A percentile compares a stretch with the other conserved stretches of the same genome.
phyloP scores from a whole-genome alignment of 1,284 basidiomycete genomes.

The Laetiporus sulphureus region DNA sequence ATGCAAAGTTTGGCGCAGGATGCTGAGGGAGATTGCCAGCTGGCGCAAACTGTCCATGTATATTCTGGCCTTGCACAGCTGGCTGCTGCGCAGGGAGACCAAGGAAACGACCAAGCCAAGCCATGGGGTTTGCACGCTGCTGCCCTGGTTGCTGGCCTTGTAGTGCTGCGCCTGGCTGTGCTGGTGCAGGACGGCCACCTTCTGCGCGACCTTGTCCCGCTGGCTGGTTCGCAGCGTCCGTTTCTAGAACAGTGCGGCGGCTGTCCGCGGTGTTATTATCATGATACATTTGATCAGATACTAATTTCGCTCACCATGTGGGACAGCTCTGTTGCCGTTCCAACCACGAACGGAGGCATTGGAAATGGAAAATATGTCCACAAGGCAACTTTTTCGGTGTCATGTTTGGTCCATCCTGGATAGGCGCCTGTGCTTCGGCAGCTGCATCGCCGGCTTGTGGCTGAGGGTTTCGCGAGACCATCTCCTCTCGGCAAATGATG shows the following conservation, averaged over 20 bases:
- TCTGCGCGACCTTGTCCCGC: constrained; percentile 28
- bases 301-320: constrained; percentile 70
- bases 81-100: constrained; percentile 23
- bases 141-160: constrained; percentile 9
- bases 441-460: constrained; percentile 21
- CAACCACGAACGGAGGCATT: constrained; percentile 95
- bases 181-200: constrained; percentile 25
- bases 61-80: constrained; percentile 12
- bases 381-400: constrained; percentile 96
- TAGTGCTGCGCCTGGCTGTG: constrained; percentile 25
- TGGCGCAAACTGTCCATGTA: constrained; percentile 11
- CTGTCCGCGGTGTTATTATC: constrained; percentile 43
- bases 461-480: constrained; percentile 44
- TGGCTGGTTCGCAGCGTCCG: constrained; percentile 24
- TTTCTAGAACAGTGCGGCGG: constrained; percentile 81
- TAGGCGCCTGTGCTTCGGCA: constrained; percentile 20
- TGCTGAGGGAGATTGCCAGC: constrained; percentile 12
- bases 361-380: constrained; percentile 97
- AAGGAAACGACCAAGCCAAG: constrained; percentile 44
- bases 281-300: no score
- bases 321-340: constrained; percentile 96
- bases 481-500: constrained; percentile 99
- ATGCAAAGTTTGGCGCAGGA: constrained; percentile 13
- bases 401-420: constrained; percentile 76
- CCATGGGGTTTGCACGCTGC: constrained; percentile 18